Evolutionary conservation across 1,139 yeast species (phyloP).

Genomic region (Geotrichum phurueaensis): DNA sequence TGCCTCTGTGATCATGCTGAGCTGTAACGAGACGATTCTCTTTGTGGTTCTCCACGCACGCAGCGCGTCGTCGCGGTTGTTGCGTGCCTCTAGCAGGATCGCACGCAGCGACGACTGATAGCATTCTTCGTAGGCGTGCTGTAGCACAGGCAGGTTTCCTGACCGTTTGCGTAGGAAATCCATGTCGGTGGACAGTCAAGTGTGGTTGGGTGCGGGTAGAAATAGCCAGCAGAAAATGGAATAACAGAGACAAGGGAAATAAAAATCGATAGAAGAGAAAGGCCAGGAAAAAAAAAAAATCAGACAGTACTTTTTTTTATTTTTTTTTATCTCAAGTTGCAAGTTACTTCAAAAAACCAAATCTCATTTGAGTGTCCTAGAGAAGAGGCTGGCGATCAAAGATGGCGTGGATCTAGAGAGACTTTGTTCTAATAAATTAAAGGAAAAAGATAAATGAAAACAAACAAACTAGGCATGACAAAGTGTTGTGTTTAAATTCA

Average conservation of each 20-base stretch:
- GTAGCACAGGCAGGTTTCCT: conserved; percentile 22
- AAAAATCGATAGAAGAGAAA: neutral
- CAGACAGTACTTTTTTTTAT: neutral
- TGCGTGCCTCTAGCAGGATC: conserved; percentile 34
- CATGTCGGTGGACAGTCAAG: neutral
- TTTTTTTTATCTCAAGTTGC: neutral
- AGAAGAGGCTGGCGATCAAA: neutral
- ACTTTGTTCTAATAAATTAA: neutral
- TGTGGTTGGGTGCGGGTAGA: neutral
- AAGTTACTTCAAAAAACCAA: neutral
- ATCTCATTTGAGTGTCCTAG: neutral
- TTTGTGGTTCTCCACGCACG: conserved; percentile 33
- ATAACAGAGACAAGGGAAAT: neutral
- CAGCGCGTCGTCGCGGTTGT: conserved; percentile 31
- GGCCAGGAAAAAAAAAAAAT: neutral
- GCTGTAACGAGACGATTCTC: conserved; percentile 27
- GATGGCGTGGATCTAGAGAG: neutral
- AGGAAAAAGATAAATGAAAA: neutral
- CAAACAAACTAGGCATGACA: too few species aligned
- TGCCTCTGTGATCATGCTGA: conserved; percentile 29
- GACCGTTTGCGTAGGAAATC: conserved; percentile 17
- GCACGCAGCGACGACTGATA: conserved; percentile 36
- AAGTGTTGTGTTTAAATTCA: neutral
- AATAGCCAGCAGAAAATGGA: neutral
- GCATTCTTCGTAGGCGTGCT: conserved; percentile 36